A percentile compares a stretch with the other conserved stretches of the same genome.
Conservation (phyloP, 2,329 filamentous ascomycete species). For the Stemphylium vesicarium region DNA sequence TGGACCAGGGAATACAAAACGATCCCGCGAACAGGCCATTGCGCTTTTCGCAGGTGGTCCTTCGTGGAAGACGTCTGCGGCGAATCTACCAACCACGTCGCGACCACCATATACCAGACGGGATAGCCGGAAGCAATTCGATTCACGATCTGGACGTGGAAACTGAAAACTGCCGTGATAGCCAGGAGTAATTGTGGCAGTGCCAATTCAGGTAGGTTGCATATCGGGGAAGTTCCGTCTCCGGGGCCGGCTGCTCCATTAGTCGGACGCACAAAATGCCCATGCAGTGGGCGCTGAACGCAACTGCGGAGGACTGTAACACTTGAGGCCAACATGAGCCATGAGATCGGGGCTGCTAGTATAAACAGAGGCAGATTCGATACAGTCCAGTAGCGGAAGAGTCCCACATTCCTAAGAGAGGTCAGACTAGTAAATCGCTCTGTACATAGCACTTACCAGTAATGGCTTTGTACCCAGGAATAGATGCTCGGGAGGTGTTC, state of each 20-base stretch:
- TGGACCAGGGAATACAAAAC: slow-evolving; percentile 85
- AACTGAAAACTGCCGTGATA: slow-evolving; percentile 73
- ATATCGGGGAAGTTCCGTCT: slow-evolving; percentile 4
- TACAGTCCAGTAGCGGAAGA: slow-evolving; percentile 87
- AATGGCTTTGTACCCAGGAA: slow-evolving; percentile 83
- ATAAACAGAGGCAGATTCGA: slow-evolving; percentile 88
- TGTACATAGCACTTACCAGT: slow-evolving; percentile 72
- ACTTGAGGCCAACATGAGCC: slow-evolving; percentile 67
- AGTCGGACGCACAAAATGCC: slow-evolving; percentile 23
- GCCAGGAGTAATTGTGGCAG: slow-evolving; percentile 75
- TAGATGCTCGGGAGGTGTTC: slow-evolving; percentile 83
- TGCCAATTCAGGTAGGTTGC: slow-evolving; percentile 60
- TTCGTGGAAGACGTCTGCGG: background rate
- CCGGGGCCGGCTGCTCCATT: slow-evolving; percentile 16
- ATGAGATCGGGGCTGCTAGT: slow-evolving; percentile 78
- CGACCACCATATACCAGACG: slow-evolving; percentile 86
- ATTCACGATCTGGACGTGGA: slow-evolving; percentile 94
- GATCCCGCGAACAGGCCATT: slow-evolving; percentile 58
- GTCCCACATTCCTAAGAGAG: slow-evolving; percentile 77
- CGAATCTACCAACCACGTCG: slow-evolving; percentile 43
- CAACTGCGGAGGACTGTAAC: slow-evolving; percentile 51
- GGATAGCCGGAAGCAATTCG: slow-evolving; percentile 87
- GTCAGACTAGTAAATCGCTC: slow-evolving; percentile 10
- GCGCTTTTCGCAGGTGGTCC: slow-evolving; percentile 2
- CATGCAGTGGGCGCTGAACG: slow-evolving; percentile 44